Percentiles rank a stretch among this genome's conserved stretches.
These are phyloP conservation scores for Myxozyma sirexii DNA, from an alignment of 805 yeast species.

Conservation along the genomic window DNA sequence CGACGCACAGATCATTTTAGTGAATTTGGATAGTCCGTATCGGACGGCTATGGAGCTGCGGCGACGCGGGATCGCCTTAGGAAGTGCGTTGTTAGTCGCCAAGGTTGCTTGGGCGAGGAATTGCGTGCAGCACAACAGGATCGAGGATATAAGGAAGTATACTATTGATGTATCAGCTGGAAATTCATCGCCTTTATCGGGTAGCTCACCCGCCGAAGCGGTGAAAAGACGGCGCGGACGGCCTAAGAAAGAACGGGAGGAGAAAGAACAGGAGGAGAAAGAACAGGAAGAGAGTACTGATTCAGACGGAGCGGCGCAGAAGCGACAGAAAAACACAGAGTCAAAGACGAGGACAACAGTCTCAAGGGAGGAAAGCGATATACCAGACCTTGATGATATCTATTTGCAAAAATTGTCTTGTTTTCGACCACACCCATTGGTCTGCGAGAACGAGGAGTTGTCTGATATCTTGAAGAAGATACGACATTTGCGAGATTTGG, in stretches of 20 bases:
- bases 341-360: neutral
- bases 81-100: slow-evolving; percentile 4
- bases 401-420: slow-evolving; percentile 23
- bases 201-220: neutral
- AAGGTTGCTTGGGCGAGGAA: slow-evolving; percentile 16
- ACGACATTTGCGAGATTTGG: slow-evolving; percentile 28
- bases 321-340: neutral
- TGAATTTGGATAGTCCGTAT: slow-evolving; percentile 8
- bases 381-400: slow-evolving; percentile 12
- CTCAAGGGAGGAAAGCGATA: neutral
- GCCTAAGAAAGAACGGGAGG: neutral
- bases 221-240: slow-evolving; percentile 9
- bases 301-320: neutral
- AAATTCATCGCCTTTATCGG: neutral
- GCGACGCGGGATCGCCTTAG: slow-evolving; percentile 13
- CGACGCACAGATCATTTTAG: slow-evolving; percentile 12
- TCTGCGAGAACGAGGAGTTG: slow-evolving; percentile 22
- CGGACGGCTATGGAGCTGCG: slow-evolving; percentile 25
- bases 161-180: neutral
- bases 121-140: neutral
- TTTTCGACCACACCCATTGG: slow-evolving; percentile 27
- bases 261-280: no score
- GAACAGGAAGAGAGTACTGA: neutral
- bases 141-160: slow-evolving; percentile 1
- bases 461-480: slow-evolving; percentile 4